phyloP scores from a whole-genome alignment of 2,329 filamentous ascomycete species.

The Fusarium avenaceum region DNA sequence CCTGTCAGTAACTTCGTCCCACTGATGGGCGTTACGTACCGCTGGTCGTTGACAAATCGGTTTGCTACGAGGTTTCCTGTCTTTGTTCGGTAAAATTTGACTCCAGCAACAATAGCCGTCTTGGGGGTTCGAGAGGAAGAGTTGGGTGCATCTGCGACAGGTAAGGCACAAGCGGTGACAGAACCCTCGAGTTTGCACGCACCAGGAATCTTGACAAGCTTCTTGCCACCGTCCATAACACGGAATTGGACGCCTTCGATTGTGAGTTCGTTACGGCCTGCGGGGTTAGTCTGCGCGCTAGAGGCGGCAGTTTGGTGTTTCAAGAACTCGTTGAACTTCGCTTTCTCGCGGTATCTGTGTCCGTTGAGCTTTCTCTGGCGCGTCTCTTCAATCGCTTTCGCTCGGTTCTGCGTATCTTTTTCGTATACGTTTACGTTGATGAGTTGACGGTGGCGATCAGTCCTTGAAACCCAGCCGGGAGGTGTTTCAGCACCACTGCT shows the following conservation, averaged over 20 bases:
- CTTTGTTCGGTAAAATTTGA: conserved; percentile 87
- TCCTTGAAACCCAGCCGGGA: conserved; percentile 75
- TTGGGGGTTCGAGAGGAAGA: conserved; percentile 79
- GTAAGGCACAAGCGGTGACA: conserved; percentile 47
- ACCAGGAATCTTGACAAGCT: conserved; percentile 82
- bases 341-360: conserved; percentile 70
- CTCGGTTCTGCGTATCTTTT: conserved; percentile 76
- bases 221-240: conserved; percentile 83
- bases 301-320: conserved; percentile 46
- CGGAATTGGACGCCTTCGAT: conserved; percentile 81
- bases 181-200: conserved; percentile 38
- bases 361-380: conserved; percentile 68
- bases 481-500: conserved; percentile 53
- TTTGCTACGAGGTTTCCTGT: conserved; percentile 87
- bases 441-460: conserved; percentile 82
- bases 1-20: conserved; percentile 56
- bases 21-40: conserved; percentile 66
- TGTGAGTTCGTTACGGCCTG: conserved; percentile 70
- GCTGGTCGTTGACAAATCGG: conserved; percentile 79
- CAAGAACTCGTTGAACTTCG: conserved; percentile 62
- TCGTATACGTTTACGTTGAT: conserved; percentile 86
- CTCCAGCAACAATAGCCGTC: conserved; percentile 77
- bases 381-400: conserved; percentile 79
- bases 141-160: conserved; percentile 67
- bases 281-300: conserved; percentile 41